Base-by-base conservation (phyloP, 2,329 filamentous ascomycete species). In the Colletotrichum destructivum region DNA sequence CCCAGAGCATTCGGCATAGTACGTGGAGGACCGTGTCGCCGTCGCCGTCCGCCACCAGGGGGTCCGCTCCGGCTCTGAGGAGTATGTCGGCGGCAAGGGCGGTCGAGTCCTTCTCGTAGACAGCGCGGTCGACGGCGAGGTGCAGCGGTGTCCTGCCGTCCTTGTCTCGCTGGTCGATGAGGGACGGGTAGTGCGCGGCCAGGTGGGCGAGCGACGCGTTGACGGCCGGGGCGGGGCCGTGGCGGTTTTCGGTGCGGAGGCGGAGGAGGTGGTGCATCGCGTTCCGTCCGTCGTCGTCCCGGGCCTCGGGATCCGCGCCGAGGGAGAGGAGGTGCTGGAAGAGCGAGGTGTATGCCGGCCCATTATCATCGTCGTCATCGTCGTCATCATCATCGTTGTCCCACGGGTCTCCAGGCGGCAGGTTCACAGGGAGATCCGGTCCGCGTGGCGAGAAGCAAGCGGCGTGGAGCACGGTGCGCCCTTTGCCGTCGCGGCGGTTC, bases 111-210 rank as follows among this genome's bases (percentile, higher is more conserved):
- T 52, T 63, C n/a, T 56, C 51, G n/a, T 69, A n/a, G 2, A 21
- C 23, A 1, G 62, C 67, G 16, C 52, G 70, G 6, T 49, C 21
- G 4, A 18, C 23, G 0, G 63, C 69, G 11, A 51, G 66, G 44
- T 78, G 75, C 16, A 79, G 51, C 1, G 78, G 77, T 38, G 78
- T 80, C 21, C 75, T 74, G 2, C 79, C 78, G 6, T 72, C 40
- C 8, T 23, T 56, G 46, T 80, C 76, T 38, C 21, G 35, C 18
- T 76, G 68, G 7, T 75, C 68, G 6, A 76, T 12, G 1, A 78
- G 23, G 3, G 40, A 40, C 1, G 75, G 75, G 1, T 63, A 66
- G 2, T 63, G 42, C 1, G 51, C 12, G 1, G 76, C 11, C 3
- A 73, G 15, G 13, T 72, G 26, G 0, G 21, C 13, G 4, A 78